phyloP scores from a whole-genome alignment of 768 basidiomycete species.

The Auriscalpium orientale region DNA sequence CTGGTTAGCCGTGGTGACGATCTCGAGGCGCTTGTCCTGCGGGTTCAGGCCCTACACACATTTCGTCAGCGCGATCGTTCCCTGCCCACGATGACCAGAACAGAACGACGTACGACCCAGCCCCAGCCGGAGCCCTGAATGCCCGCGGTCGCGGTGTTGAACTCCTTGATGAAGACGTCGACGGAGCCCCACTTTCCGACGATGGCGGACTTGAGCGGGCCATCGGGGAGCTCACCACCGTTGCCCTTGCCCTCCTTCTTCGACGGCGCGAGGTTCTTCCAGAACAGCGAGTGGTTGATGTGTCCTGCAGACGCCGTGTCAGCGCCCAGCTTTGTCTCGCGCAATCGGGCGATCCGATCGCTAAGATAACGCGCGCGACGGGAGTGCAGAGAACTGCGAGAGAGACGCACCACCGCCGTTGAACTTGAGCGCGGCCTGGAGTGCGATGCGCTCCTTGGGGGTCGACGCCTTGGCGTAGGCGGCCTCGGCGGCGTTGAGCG shows the following conservation, averaged over 20 bases:
- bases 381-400: not conserved
- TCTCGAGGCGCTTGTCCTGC: slow-evolving; percentile 63
- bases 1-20: slow-evolving; percentile 91
- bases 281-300: slow-evolving; percentile 95
- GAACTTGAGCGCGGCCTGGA: slow-evolving; percentile 90
- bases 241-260: slow-evolving; percentile 42
- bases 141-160: slow-evolving; percentile 77
- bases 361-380: slow-evolving; percentile 1
- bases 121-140: slow-evolving; percentile 97
- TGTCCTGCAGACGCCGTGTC: slow-evolving; percentile 42
- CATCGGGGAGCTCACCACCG: slow-evolving; percentile 51
- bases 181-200: slow-evolving; percentile 55
- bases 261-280: slow-evolving; percentile 83
- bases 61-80: not conserved
- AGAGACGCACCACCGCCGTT: slow-evolving; percentile 79
- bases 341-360: not conserved
- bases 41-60: slow-evolving; percentile 59
- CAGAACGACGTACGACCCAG: slow-evolving; percentile 67
- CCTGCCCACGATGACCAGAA: too few species aligned
- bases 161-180: slow-evolving; percentile 67
- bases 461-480: slow-evolving; percentile 58
- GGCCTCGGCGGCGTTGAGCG: slow-evolving; percentile 83
- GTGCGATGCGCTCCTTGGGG: slow-evolving; percentile 76
- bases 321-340: not conserved
- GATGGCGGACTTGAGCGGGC: slow-evolving; percentile 64